Percentiles rank a stretch among this genome's conserved stretches.
These are phyloP conservation scores for Phanerochaete sordida DNA, from an alignment of 768 basidiomycete genomes.

Conservation along the genomic window DNA sequence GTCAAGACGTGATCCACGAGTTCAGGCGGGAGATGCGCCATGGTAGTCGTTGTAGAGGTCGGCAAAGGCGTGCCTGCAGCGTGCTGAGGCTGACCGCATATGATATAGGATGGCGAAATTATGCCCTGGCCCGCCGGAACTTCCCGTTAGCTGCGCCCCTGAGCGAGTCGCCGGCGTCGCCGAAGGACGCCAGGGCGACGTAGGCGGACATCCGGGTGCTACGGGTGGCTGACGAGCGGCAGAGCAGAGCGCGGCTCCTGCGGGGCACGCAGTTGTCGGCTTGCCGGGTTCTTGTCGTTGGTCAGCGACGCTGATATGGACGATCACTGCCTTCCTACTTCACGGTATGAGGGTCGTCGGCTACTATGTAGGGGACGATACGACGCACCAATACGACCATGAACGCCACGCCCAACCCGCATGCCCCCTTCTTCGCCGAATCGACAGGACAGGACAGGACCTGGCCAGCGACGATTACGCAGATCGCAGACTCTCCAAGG, in stretches of 20 bases:
- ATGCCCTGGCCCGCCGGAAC: not conserved
- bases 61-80: not conserved
- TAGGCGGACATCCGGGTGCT: not conserved
- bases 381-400: too few species aligned
- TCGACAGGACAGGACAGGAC: too few species aligned
- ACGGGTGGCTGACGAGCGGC: not conserved
- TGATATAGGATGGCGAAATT: not conserved
- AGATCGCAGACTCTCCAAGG: too few species aligned
- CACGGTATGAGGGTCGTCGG: too few species aligned
- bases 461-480: too few species aligned
- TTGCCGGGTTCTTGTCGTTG: too few species aligned
- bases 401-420: too few species aligned
- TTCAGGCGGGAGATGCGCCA: not conserved
- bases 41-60: not conserved
- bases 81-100: not conserved
- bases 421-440: too few species aligned
- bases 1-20: not conserved
- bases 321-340: too few species aligned
- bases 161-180: not conserved
- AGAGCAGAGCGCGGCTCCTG: not conserved
- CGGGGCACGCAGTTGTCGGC: too few species aligned
- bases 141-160: not conserved
- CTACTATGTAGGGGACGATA: too few species aligned
- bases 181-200: not conserved
- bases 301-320: too few species aligned